phyloP scores from a whole-genome alignment of 2,329 filamentous ascomycete species.

The Balansia obtecta region DNA sequence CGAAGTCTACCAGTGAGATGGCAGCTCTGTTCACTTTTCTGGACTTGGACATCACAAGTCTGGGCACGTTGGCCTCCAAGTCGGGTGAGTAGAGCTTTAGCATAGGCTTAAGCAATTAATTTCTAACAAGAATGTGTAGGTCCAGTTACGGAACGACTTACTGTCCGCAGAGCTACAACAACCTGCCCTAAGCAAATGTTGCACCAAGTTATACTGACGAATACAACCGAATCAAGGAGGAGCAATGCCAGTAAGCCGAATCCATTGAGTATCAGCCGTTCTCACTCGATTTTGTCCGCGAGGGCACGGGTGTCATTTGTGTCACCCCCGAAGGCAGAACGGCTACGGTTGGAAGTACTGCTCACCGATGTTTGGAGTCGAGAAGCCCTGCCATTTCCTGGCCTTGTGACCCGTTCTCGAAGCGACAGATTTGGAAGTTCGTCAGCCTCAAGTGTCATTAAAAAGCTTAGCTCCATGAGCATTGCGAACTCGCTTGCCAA shows the following conservation, averaged over 20 bases:
- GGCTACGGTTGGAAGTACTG: conserved; percentile 61
- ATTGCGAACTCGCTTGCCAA: conserved; percentile 66
- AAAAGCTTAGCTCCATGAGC: conserved; percentile 74
- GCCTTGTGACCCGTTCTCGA: conserved; percentile 55
- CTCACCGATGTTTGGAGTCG: conserved; percentile 76
- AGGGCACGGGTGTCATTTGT: conserved; percentile 56
- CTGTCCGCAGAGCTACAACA: conserved; percentile 67
- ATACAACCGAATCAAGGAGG: conserved; percentile 60
- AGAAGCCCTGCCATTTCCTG: conserved; percentile 69
- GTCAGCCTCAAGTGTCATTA: conserved; percentile 77
- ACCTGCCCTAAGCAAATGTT: conserved; percentile 54
- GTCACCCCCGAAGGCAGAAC: conserved; percentile 60
- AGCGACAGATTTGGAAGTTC: conserved; percentile 61
- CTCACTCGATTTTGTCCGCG: conserved; percentile 65
- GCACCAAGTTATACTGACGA: conserved; percentile 74
- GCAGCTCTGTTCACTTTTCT: conserved; percentile 48
- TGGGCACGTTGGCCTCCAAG: conserved; percentile 65
- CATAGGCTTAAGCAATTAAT: not conserved
- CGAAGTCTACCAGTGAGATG: conserved; percentile 27
- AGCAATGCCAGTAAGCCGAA: conserved; percentile 26
- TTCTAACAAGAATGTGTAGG: conserved; percentile 24
- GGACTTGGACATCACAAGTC: conserved; percentile 55
- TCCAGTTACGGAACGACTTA: conserved; percentile 54
- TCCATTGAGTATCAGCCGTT: conserved; percentile 53
- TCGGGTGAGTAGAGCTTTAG: conserved; percentile 34